Conservation (phyloP, 208 protist genomes). For the Trypanosoma mega region DNA sequence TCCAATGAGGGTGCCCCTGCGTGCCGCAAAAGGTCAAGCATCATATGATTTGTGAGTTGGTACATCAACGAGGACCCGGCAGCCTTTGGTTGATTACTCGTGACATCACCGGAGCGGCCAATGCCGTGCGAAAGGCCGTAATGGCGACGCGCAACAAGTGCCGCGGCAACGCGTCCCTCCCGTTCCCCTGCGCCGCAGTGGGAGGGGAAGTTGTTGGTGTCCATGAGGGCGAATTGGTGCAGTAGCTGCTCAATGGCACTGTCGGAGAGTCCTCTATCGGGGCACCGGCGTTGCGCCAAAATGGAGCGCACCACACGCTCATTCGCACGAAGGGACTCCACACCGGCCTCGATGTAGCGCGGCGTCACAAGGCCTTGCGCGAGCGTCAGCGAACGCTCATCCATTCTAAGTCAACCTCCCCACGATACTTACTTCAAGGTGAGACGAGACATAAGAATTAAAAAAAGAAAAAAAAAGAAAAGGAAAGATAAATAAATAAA, state of each 20-base stretch:
- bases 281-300: conserved; percentile 87
- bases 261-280: conserved; percentile 87
- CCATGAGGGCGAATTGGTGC: conserved; percentile 93
- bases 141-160: conserved; percentile 83
- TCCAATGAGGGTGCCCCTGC: conserved; percentile 46
- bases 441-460: too few species aligned
- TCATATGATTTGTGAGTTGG: conserved; percentile 90
- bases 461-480: too few species aligned
- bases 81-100: conserved; percentile 96
- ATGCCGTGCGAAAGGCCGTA: conserved; percentile 94
- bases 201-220: conserved; percentile 87
- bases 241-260: conserved; percentile 87
- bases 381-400: conserved; percentile 40
- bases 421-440: too few species aligned
- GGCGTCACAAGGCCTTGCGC: conserved; percentile 44
- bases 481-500: too few species aligned
- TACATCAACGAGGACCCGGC: conserved; percentile 95
- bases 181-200: conserved; percentile 96
- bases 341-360: conserved; percentile 50
- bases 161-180: conserved; percentile 91
- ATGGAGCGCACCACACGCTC: conserved; percentile 45
- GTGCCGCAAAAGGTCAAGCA: conserved; percentile 71
- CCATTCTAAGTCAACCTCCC: conserved; percentile 30
- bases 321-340: conserved; percentile 42
- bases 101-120: conserved; percentile 94